Evolutionary conservation across 2,329 filamentous ascomycete genomes (phyloP).

Genomic region (Alternaria tenuissima): DNA sequence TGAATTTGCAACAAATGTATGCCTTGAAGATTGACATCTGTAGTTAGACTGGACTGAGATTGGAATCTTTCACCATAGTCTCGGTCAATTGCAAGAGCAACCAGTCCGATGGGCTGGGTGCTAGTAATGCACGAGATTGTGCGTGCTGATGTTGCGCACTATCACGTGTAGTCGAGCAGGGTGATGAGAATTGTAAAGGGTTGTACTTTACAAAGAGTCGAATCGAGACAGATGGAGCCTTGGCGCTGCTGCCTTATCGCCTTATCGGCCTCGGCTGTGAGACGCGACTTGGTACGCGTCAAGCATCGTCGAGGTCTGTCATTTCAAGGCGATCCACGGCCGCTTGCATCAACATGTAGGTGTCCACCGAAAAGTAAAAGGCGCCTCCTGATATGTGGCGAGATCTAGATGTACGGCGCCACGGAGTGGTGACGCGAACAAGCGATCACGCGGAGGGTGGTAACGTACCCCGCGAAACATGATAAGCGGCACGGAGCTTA

Average conservation of each 20-base stretch:
- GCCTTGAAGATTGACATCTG: neutral
- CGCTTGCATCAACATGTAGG: neutral
- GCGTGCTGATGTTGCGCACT: neutral
- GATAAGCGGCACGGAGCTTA: constrained; percentile 37
- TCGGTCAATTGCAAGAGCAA: neutral
- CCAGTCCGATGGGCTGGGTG: neutral
- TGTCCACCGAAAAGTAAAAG: neutral
- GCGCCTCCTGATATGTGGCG: neutral
- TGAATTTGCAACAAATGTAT: neutral
- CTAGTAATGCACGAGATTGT: neutral
- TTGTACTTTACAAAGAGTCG: neutral
- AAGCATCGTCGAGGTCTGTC: neutral
- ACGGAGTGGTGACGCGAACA: constrained; percentile 22
- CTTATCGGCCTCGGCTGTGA: constrained; percentile 25
- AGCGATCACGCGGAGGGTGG: constrained; percentile 29
- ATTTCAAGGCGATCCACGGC: neutral
- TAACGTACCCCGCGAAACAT: constrained; percentile 34
- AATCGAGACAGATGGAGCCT: neutral
- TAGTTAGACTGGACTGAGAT: neutral
- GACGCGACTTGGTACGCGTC: constrained; percentile 14
- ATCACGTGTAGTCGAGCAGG: neutral
- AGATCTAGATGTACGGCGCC: neutral
- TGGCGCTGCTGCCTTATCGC: constrained; percentile 27
- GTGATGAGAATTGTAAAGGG: neutral
- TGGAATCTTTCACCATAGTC: neutral